Evolutionary conservation across 2,329 filamentous ascomycete genomes (phyloP).

Genomic region (Trichoderma oligosporum): DNA sequence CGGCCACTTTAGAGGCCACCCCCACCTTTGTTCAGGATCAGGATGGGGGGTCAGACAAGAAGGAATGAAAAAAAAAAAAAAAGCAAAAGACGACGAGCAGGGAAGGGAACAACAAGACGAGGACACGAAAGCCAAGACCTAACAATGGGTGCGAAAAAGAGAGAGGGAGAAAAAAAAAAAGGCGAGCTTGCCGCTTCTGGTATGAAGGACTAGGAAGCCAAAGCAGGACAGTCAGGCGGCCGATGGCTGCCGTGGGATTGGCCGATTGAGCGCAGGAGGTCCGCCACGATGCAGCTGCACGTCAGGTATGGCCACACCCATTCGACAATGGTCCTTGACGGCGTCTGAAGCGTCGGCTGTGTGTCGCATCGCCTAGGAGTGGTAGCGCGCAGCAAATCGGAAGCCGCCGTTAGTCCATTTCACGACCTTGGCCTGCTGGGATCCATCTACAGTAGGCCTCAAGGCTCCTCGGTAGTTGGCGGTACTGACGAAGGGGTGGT

Average conservation of each 20-base stretch:
- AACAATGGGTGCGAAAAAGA: conserved; percentile 9
- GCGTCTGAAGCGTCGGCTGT: conserved; percentile 18
- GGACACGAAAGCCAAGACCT: conserved; percentile 1
- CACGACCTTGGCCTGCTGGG: conserved; percentile 7
- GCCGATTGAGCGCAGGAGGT: conserved; percentile 15
- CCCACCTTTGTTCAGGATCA: conserved; percentile 7
- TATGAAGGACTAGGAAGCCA: conserved; percentile 4
- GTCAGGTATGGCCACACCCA: conserved; percentile 19
- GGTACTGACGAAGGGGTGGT: conserved; percentile 13
- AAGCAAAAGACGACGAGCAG: too few species aligned
- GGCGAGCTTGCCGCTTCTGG: conserved; percentile 17
- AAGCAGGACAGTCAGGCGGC: conserved; percentile 20
- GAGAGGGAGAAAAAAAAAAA: not conserved
- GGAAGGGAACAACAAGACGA: not conserved
- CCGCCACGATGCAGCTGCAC: conserved; percentile 21
- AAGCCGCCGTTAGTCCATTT: conserved; percentile 9
- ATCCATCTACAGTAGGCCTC: conserved; percentile 5
- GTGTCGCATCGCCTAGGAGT: conserved; percentile 14
- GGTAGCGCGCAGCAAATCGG: conserved; percentile 19
- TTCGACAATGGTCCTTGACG: conserved; percentile 17
- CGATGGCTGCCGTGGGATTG: conserved; percentile 16
- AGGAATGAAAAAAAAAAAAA: too few species aligned
- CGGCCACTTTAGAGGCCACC: conserved; percentile 14
- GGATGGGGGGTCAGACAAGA: not conserved
- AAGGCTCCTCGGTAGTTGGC: conserved; percentile 18